Conservation (phyloP, 352 stramenopile genomes). For the Globisporangium yorkense region DNA sequence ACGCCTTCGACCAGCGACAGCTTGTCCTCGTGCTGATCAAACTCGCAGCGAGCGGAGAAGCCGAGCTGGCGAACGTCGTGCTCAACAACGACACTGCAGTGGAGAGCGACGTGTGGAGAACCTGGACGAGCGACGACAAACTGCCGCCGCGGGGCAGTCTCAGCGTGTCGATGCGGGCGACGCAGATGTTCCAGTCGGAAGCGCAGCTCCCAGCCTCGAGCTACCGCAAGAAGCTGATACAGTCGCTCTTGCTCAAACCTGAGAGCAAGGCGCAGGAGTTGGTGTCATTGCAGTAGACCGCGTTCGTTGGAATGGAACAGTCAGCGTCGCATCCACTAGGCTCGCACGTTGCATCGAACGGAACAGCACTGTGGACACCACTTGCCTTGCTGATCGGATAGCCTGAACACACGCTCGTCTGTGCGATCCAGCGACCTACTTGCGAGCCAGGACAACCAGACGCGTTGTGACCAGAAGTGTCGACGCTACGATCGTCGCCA, state of each 20-base stretch:
- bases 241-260: conserved; percentile 51
- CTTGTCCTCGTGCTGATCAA: conserved; percentile 49
- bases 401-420: background rate
- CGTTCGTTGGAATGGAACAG: too few species aligned
- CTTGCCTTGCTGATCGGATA: background rate
- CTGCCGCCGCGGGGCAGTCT: conserved; percentile 33
- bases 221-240: conserved; percentile 52
- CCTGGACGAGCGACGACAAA: conserved; percentile 51
- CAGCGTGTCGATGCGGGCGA: conserved; percentile 40
- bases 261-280: conserved; percentile 42
- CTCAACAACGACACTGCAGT: conserved; percentile 36
- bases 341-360: background rate
- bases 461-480: conserved; percentile 39
- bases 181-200: conserved; percentile 36
- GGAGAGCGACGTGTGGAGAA: conserved; percentile 45
- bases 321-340: too few species aligned
- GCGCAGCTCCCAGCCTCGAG: conserved; percentile 40
- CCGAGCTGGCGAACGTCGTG: conserved; percentile 37
- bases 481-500: conserved; percentile 46
- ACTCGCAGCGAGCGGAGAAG: conserved; percentile 35
- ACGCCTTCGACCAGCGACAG: conserved; percentile 49
- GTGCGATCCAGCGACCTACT: conserved; percentile 11
- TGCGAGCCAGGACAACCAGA: conserved; percentile 30
- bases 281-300: background rate
- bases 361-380: background rate